Evolutionary conservation across 1,284 basidiomycete genomes (phyloP).

Genomic region (Moesziomyces aphidis): DNA sequence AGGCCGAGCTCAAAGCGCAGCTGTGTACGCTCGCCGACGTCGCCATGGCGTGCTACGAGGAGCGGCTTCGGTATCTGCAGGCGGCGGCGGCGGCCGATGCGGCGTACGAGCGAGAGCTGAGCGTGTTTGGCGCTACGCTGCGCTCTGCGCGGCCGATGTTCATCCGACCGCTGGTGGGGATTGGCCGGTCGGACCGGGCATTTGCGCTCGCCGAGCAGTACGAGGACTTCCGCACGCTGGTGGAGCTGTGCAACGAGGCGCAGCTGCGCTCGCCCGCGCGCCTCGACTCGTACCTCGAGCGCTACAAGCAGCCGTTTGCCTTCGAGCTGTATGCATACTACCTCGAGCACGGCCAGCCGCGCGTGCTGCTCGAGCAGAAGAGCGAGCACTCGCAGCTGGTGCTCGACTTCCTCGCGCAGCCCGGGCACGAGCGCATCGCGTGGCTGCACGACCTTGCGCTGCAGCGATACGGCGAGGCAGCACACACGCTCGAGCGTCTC

Average conservation of each 20-base stretch:
- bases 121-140: slow-evolving; percentile 77
- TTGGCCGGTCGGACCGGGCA: slow-evolving; percentile 77
- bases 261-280: slow-evolving; percentile 52
- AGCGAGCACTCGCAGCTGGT: slow-evolving; percentile 76
- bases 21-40: slow-evolving; percentile 75
- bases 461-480: slow-evolving; percentile 76
- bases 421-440: slow-evolving; percentile 75
- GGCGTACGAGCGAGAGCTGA: slow-evolving; percentile 70
- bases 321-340: slow-evolving; percentile 84
- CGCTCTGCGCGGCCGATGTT: slow-evolving; percentile 77
- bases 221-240: slow-evolving; percentile 83
- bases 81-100: slow-evolving; percentile 31
- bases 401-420: slow-evolving; percentile 78
- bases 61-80: slow-evolving; percentile 67
- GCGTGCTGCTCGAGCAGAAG: slow-evolving; percentile 81
- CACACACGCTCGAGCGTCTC: slow-evolving; percentile 73
- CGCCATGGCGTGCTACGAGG: slow-evolving; percentile 67
- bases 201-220: slow-evolving; percentile 87
- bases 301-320: slow-evolving; percentile 85
- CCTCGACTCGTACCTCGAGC: slow-evolving; percentile 78
- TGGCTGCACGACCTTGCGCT: slow-evolving; percentile 92
- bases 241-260: slow-evolving; percentile 79
- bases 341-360: slow-evolving; percentile 74
- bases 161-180: slow-evolving; percentile 79
- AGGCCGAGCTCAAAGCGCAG: slow-evolving; percentile 72